phyloP scores from a whole-genome alignment of 2,329 filamentous ascomycete genomes.

The Fusarium pininemorale region DNA sequence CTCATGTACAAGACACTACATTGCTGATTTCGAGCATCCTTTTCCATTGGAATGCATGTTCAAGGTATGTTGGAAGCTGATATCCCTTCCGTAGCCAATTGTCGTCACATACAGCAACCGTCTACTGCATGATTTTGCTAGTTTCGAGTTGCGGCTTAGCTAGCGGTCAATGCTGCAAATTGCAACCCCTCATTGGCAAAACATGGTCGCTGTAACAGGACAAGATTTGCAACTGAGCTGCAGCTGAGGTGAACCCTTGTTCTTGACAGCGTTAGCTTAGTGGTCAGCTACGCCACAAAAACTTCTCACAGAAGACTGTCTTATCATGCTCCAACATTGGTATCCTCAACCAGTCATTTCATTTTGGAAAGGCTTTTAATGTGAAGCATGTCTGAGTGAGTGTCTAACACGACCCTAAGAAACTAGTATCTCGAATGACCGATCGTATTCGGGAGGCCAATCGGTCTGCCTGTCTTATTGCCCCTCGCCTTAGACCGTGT shows the following conservation, averaged over 20 bases:
- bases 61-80: background rate
- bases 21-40: background rate
- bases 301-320: background rate
- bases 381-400: background rate
- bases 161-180: background rate
- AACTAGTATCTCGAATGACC: background rate
- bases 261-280: background rate
- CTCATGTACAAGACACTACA: background rate
- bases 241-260: background rate
- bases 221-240: background rate
- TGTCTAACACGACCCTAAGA: background rate
- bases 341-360: fast-evolving
- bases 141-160: background rate
- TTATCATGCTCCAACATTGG: too few relatives aligned
- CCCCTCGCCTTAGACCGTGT: background rate
- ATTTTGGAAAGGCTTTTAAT: fast-evolving
- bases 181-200: background rate
- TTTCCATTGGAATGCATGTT: background rate
- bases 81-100: background rate
- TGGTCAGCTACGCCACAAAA: background rate
- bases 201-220: background rate
- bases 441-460: background rate
- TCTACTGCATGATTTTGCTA: conserved; percentile 2
- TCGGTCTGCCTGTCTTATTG: background rate
- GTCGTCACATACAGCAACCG: background rate